Conservation (phyloP, 805 yeast genomes). For the Schizosaccharomyces pombe region DNA sequence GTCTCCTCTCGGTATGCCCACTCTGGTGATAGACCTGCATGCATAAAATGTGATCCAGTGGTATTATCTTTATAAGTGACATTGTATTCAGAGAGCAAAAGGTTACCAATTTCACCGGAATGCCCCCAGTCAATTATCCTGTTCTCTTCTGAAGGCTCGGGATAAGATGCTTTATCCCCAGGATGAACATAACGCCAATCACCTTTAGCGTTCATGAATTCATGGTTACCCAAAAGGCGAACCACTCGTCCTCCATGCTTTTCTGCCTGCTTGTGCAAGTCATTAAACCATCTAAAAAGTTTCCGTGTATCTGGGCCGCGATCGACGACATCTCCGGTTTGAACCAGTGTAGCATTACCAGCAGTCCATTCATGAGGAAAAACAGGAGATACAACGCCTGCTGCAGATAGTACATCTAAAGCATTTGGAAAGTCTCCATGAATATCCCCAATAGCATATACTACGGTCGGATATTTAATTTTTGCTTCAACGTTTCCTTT, state of each 20-base stretch:
- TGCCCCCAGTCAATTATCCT: background rate
- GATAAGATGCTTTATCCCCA: background rate
- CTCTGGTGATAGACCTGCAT: slow-evolving; percentile 1
- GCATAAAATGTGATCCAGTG: background rate
- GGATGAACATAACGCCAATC: slow-evolving; percentile 4
- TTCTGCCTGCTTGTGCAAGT: background rate
- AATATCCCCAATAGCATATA: slow-evolving; percentile 1
- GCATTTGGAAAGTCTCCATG: slow-evolving; percentile 3
- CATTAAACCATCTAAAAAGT: background rate
- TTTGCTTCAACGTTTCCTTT: background rate
- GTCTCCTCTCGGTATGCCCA: background rate
- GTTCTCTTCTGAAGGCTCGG: background rate
- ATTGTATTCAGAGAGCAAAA: background rate
- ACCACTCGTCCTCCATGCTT: background rate
- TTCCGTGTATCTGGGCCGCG: slow-evolving; percentile 4
- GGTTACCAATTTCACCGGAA: background rate
- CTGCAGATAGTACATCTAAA: background rate
- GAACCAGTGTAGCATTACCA: slow-evolving; percentile 1
- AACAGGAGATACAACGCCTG: slow-evolving; percentile 1
- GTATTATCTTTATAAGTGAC: background rate
- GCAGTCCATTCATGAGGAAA: background rate
- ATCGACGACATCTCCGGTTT: slow-evolving; percentile 3
- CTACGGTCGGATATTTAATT: background rate
- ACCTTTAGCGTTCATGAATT: slow-evolving; percentile 3
- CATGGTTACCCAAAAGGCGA: slow-evolving; percentile 4